Evolutionary conservation across 345 rosid genomes (phyloP).

Genomic region (Anacardium occidentale): DNA sequence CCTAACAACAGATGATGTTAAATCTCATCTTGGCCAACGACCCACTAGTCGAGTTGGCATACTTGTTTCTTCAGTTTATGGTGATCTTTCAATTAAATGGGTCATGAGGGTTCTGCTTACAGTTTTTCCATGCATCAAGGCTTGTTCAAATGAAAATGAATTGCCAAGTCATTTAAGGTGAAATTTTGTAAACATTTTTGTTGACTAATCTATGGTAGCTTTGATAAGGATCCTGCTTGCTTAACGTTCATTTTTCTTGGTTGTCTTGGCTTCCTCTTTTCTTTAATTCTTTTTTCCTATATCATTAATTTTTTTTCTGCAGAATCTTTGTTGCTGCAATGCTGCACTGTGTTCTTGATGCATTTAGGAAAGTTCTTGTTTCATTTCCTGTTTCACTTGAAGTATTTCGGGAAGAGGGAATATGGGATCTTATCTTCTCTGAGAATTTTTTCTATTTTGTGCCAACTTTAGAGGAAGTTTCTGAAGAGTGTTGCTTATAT

Average conservation of each 20-base stretch:
- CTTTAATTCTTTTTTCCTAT: not conserved
- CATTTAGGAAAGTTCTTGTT: slow-evolving; percentile 55
- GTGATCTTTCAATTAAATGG: slow-evolving; percentile 75
- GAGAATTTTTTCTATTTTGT: slow-evolving; percentile 63
- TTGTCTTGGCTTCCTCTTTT: slow-evolving; percentile 8
- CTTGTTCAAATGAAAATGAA: slow-evolving; percentile 55
- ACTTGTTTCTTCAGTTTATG: slow-evolving; percentile 46
- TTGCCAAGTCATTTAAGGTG: slow-evolving; percentile 60
- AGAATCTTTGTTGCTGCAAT: slow-evolving; percentile 51
- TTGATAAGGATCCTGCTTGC: slow-evolving; percentile 5
- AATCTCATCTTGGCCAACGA: slow-evolving; percentile 34
- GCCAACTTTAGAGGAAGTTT: slow-evolving; percentile 35
- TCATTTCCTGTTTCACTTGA: slow-evolving; percentile 49
- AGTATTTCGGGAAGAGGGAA: slow-evolving; percentile 55
- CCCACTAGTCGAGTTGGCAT: slow-evolving; percentile 30
- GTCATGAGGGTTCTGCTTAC: slow-evolving; percentile 53
- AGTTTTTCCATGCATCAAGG: slow-evolving; percentile 66
- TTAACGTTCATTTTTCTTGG: slow-evolving; percentile 8
- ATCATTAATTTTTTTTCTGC: slow-evolving; percentile 16
- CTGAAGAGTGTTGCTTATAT: slow-evolving; percentile 28
- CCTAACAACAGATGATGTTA: slow-evolving; percentile 45
- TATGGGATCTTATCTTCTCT: slow-evolving; percentile 78
- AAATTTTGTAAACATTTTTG: not conserved
- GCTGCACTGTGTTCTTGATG: slow-evolving; percentile 53
- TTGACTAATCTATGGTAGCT: slow-evolving; percentile 9